phyloP scores from a whole-genome alignment of 441 rosid genomes.

The Manihot esculenta region DNA sequence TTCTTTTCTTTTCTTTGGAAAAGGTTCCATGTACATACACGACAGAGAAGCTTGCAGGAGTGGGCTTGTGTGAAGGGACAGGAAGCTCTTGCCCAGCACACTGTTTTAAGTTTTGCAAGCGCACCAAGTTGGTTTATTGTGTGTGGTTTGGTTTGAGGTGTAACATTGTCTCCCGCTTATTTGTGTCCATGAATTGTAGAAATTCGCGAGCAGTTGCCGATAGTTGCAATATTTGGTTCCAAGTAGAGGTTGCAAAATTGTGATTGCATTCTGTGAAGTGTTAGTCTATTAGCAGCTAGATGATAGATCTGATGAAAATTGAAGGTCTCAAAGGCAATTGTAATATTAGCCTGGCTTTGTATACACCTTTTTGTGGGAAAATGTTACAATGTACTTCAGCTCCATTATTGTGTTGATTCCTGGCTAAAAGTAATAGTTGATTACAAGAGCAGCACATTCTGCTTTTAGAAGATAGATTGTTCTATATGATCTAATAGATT shows the following conservation, averaged over 20 bases:
- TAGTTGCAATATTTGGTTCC: slow-evolving; percentile 28
- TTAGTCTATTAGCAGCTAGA: slow-evolving; percentile 15
- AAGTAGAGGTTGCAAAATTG: slow-evolving; percentile 30
- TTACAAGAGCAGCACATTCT: neutral
- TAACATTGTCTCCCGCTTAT: slow-evolving; percentile 28
- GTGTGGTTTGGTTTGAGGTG: slow-evolving; percentile 32
- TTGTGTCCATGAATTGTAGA: slow-evolving; percentile 29
- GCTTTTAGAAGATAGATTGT: slow-evolving; percentile 12
- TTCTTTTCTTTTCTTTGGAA: slow-evolving; percentile 37
- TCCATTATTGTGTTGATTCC: too few relatives aligned
- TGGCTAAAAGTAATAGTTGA: too few relatives aligned
- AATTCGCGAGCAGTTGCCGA: slow-evolving; percentile 31
- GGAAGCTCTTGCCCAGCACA: slow-evolving; percentile 34
- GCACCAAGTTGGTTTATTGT: slow-evolving; percentile 36
- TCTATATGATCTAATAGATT: neutral
- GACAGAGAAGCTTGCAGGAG: slow-evolving; percentile 40
- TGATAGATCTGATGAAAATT: slow-evolving; percentile 10
- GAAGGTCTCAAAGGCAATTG: slow-evolving; percentile 15
- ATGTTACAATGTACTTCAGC: slow-evolving; percentile 5
- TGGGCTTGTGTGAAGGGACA: slow-evolving; percentile 43
- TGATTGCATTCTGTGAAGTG: slow-evolving; percentile 26
- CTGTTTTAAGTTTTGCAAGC: slow-evolving; percentile 42
- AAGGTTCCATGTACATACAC: slow-evolving; percentile 36
- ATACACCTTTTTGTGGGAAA: neutral
- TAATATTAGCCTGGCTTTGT: slow-evolving; percentile 13